phyloP scores from a whole-genome alignment of 352 stramenopile genomes.

The Phytophthora tubulina region DNA sequence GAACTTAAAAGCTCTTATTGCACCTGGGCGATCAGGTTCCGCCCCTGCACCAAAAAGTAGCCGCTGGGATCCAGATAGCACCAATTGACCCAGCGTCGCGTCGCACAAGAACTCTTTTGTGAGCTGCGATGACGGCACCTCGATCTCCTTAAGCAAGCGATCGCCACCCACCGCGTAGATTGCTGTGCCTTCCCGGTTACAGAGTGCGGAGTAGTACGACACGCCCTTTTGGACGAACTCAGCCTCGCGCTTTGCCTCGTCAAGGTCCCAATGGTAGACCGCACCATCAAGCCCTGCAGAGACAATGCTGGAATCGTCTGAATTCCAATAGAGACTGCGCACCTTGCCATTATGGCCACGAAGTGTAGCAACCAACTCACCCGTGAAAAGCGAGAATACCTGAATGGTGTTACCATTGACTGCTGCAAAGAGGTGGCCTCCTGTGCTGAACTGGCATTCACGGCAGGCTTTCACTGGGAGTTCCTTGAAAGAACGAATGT shows the following conservation, averaged over 20 bases:
- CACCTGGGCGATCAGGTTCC: slow-evolving; percentile 79
- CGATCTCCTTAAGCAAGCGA: slow-evolving; percentile 92
- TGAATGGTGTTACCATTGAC: slow-evolving; percentile 95
- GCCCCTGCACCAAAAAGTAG: slow-evolving; percentile 90
- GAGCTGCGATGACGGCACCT: slow-evolving; percentile 80
- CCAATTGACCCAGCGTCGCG: slow-evolving; percentile 83
- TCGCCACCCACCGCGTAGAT: slow-evolving; percentile 91
- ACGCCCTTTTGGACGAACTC: slow-evolving; percentile 95
- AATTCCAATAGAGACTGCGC: slow-evolving; percentile 87
- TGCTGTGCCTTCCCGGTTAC: slow-evolving; percentile 80
- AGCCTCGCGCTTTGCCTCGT: slow-evolving; percentile 91
- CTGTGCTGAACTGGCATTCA: slow-evolving; percentile 87
- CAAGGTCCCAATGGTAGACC: slow-evolving; percentile 94
- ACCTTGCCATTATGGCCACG: slow-evolving; percentile 95
- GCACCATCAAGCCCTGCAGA: slow-evolving; percentile 93
- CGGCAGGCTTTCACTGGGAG: slow-evolving; percentile 85
- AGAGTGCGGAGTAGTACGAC: slow-evolving; percentile 89
- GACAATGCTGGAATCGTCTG: slow-evolving; percentile 88
- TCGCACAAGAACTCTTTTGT: slow-evolving; percentile 88
- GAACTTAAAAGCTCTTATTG: slow-evolving; percentile 89
- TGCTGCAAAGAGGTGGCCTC: slow-evolving; percentile 94
- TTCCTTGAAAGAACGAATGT: slow-evolving; percentile 88
- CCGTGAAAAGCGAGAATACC: slow-evolving; percentile 93
- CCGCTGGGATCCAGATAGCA: slow-evolving; percentile 83
- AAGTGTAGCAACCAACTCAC: slow-evolving; percentile 91